These are phyloP conservation scores for Phytopythium kandeliae DNA, from an alignment of 352 stramenopile genomes.

Conservation along the genomic window DNA sequence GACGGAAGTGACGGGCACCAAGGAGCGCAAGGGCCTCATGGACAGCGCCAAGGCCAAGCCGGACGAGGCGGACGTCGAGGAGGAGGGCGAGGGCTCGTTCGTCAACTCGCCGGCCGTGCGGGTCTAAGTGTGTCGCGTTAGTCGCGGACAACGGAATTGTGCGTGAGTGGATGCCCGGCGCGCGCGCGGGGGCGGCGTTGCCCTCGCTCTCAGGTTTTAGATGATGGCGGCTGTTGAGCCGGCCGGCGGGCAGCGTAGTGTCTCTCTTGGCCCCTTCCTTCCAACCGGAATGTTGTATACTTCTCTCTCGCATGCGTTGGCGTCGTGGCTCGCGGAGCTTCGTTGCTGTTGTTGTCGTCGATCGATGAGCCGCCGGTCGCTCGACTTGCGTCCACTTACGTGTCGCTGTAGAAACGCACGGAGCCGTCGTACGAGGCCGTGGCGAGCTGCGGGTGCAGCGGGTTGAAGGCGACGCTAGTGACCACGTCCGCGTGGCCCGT, in stretches of 20 bases:
- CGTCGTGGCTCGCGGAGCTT: background rate
- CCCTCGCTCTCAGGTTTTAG: slow-evolving; percentile 1
- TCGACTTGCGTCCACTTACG: background rate
- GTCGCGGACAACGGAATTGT: slow-evolving; percentile 4
- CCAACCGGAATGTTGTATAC: slow-evolving; percentile 6
- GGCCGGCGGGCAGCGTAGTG: slow-evolving; percentile 3
- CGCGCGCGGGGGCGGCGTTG: background rate
- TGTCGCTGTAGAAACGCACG: slow-evolving; percentile 45
- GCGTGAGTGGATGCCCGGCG: slow-evolving; percentile 2
- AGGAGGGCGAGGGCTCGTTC: slow-evolving; percentile 76
- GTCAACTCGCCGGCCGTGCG: slow-evolving; percentile 80
- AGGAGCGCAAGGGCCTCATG: slow-evolving; percentile 68
- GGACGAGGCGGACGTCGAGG: slow-evolving; percentile 51
- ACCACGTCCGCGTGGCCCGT: slow-evolving; percentile 71
- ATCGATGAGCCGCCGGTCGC: too few relatives aligned
- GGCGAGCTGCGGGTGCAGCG: slow-evolving; percentile 70
- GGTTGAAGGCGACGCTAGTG: slow-evolving; percentile 74
- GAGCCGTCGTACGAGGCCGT: slow-evolving; percentile 77
- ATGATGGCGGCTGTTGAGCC: background rate
- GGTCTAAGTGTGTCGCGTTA: slow-evolving; percentile 30
- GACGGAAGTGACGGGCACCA: slow-evolving; percentile 45
- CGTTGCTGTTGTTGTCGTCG: too few relatives aligned
- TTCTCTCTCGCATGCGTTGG: background rate
- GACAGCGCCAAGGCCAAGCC: slow-evolving; percentile 63
- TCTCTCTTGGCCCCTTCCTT: slow-evolving; percentile 1